Percentiles rank a stretch among this genome's conserved stretches.
Evolutionary conservation across 2,329 filamentous ascomycete genomes (phyloP).

Genomic region (Akanthomyces lecanii): DNA sequence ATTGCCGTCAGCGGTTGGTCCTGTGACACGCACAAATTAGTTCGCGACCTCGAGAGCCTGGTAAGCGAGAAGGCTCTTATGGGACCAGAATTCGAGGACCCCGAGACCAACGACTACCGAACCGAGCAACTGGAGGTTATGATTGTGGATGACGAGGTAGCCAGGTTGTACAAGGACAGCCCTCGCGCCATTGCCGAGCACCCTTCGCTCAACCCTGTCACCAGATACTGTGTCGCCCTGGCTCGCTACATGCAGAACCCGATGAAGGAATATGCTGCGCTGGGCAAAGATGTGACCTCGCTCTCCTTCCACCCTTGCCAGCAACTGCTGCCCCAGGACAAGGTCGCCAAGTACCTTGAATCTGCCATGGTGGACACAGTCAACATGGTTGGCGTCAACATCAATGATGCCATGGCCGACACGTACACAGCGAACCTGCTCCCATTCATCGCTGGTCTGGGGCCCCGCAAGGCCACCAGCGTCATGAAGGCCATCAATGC

Average conservation of each 20-base stretch:
- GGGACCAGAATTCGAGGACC: constrained; percentile 76
- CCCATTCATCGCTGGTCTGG: constrained; percentile 86
- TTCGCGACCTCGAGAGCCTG: constrained; percentile 74
- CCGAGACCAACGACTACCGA: constrained; percentile 68
- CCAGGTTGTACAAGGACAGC: constrained; percentile 92
- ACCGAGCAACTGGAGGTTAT: constrained; percentile 82
- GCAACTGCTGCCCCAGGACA: constrained; percentile 80
- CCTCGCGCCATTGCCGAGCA: constrained; percentile 74
- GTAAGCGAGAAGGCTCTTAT: constrained; percentile 73
- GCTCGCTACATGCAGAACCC: constrained; percentile 93
- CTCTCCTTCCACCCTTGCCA: constrained; percentile 88
- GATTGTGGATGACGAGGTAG: constrained; percentile 93
- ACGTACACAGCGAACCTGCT: constrained; percentile 79
- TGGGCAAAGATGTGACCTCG: constrained; percentile 83
- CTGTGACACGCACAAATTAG: constrained; percentile 78
- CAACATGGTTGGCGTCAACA: constrained; percentile 90
- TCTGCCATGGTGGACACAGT: constrained; percentile 99
- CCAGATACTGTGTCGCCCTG: constrained; percentile 83
- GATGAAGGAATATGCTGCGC: constrained; percentile 90
- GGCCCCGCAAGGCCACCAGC: constrained; percentile 83
- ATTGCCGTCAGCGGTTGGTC: constrained; percentile 86
- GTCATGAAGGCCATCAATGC: constrained; percentile 74
- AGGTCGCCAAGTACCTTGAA: constrained; percentile 80
- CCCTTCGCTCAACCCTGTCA: constrained; percentile 71
- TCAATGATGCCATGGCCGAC: constrained; percentile 85